phyloP scores from a whole-genome alignment of 306 rosid genomes.

The Sphenostylis stenocarpa region DNA sequence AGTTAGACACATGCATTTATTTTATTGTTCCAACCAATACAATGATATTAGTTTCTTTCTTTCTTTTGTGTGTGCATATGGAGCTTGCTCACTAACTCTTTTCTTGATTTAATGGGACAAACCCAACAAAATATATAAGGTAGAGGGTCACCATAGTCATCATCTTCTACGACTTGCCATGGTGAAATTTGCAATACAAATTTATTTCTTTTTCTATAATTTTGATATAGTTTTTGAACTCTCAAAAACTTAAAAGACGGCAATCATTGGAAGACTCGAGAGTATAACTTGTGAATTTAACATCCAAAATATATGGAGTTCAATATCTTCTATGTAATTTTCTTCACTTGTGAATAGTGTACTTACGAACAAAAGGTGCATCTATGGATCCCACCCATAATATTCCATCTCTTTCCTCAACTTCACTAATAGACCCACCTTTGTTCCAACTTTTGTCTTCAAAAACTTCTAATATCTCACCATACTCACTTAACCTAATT shows the following conservation, averaged over 20 bases:
- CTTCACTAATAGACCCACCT: slow-evolving; percentile 61
- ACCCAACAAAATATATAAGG: not conserved
- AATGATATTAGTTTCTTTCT: too few relatives aligned
- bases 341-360: too few relatives aligned
- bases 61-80: not conserved
- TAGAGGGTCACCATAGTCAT: not conserved
- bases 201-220: not conserved
- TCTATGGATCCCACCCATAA: slow-evolving; percentile 73
- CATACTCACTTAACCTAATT: slow-evolving; percentile 66
- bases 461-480: slow-evolving; percentile 53
- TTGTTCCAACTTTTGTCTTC: slow-evolving; percentile 39
- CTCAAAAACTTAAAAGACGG: too few relatives aligned
- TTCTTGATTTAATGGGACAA: not conserved
- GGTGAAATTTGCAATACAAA: not conserved
- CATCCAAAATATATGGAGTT: too few relatives aligned
- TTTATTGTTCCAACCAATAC: not conserved
- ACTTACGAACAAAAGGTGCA: slow-evolving; percentile 55
- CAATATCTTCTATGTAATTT: too few relatives aligned
- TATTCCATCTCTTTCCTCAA: slow-evolving; percentile 64
- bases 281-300: too few relatives aligned
- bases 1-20: too few relatives aligned
- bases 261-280: too few relatives aligned
- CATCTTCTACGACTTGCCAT: not conserved
- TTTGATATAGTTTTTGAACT: not conserved
- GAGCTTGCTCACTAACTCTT: not conserved